Percentiles rank a stretch among this genome's conserved stretches.
These are phyloP conservation scores for Dictyostelium brefeldianum DNA, from an alignment of 78 protist species.

Conservation along the genomic window DNA sequence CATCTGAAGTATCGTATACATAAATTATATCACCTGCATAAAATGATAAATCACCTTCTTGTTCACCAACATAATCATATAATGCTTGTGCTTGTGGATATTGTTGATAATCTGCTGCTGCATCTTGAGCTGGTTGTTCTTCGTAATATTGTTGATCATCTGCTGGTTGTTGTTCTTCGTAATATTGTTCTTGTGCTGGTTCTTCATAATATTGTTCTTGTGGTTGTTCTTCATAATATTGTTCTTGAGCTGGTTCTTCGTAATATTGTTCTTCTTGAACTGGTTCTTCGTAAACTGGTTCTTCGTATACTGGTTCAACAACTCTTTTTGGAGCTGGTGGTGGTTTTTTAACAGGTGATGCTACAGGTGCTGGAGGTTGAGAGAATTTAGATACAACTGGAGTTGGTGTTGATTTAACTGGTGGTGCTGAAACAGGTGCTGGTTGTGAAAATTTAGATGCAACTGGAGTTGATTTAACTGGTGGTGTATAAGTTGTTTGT, in stretches of 20 bases:
- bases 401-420: constrained; percentile 26
- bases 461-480: background rate
- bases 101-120: background rate
- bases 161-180: constrained; percentile 50
- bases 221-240: constrained; percentile 24
- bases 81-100: constrained; percentile 54
- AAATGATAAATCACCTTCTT: constrained; percentile 76
- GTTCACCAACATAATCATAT: constrained; percentile 73
- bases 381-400: constrained; percentile 35
- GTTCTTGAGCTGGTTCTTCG: constrained; percentile 53
- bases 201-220: constrained; percentile 27
- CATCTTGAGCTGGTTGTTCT: background rate
- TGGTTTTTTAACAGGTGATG: constrained; percentile 53
- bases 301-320: constrained; percentile 41
- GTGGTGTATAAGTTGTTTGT: constrained; percentile 2
- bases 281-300: constrained; percentile 51
- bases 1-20: constrained; percentile 52
- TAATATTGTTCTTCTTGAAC: constrained; percentile 31
- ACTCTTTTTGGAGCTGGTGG: constrained; percentile 59
- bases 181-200: constrained; percentile 10
- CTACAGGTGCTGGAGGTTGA: constrained; percentile 38
- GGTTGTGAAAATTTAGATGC: constrained; percentile 31
- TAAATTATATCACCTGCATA: constrained; percentile 76
- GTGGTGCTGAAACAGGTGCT: constrained; percentile 48
- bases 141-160: constrained; percentile 38